Evolutionary conservation across 2,329 filamentous ascomycete species (phyloP), one percentile per base, ranked within the genome.

Genomic region (Chaetomium sp.): DNA sequence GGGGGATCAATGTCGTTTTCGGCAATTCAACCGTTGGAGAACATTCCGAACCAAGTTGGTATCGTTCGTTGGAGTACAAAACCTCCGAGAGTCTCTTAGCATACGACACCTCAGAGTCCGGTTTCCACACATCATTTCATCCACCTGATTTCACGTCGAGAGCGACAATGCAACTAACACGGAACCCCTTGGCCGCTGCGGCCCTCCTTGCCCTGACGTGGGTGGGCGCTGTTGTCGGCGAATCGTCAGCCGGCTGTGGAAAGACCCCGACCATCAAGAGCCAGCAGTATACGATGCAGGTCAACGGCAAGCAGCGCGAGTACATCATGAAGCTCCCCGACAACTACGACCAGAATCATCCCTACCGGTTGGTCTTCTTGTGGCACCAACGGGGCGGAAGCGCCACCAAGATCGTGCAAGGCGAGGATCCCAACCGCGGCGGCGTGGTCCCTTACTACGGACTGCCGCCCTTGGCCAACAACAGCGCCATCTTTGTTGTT

Each of bases 291-390:
- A 45, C 56, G 6, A 31, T 31, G 4, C 12, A n/a, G 3, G 57
- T 50, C 58, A 67, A 69, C 64, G 63, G 64, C 65, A 64, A 65
- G 54, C 29, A 45, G 29, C 63, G 69, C 13, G 42, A 69, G 62
- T 70, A 66, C 54, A 63, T 62, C 59, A 55, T 70, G 35, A 61
- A 60, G 29, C 61, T 70, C 2, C 70, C 79, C 4, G 70, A 72
- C 33, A 74, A 75, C 70, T 82, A 81, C 70, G 72, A 81, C 67
- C 70, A 70, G 50, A 75, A 68, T 65, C 73, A 72, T 23, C 72
- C 74, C 1, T 77, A 81, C 70, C 75, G 75, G 53, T 73, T 81
- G 35, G 76, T 83, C 63, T 80, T 80, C 67, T 74, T 73, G 25
- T 71, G 76, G 57, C 80, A 83, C 70, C 76, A 74, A 72, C 75